Percentiles rank a stretch among this genome's conserved stretches.
Conservation (phyloP, 495 filamentous ascomycete species). For the Pyrenula massariospora region DNA sequence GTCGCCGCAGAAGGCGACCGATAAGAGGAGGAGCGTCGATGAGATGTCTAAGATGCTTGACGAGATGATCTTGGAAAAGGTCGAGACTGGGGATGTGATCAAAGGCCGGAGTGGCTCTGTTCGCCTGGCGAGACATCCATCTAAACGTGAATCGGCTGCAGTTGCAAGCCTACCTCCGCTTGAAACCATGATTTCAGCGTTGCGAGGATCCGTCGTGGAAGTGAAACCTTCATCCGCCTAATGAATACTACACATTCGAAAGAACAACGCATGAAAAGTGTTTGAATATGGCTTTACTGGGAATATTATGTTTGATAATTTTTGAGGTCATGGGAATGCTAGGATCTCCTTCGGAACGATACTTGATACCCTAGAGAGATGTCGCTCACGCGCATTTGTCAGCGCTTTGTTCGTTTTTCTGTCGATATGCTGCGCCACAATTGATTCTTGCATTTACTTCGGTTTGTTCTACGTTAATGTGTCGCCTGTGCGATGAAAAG, state of each 20-base stretch:
- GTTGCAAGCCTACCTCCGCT: slow-evolving; percentile 15
- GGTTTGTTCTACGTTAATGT: neutral
- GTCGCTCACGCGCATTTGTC: neutral
- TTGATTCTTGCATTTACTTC: slow-evolving; percentile 1
- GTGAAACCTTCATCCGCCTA: neutral
- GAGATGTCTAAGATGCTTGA: slow-evolving; percentile 86
- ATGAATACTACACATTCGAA: too few species aligned
- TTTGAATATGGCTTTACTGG: too few species aligned
- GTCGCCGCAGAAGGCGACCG: slow-evolving; percentile 18
- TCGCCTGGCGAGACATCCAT: slow-evolving; percentile 25
- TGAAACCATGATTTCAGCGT: slow-evolving; percentile 3
- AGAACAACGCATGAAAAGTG: too few species aligned
- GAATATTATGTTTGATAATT: too few species aligned
- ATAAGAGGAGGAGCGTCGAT: slow-evolving; percentile 61
- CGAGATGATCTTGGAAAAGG: slow-evolving; percentile 85
- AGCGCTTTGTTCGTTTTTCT: neutral
- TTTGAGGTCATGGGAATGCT: too few species aligned
- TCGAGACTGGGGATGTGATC: slow-evolving; percentile 55
- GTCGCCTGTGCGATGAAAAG: too few species aligned
- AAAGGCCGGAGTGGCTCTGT: slow-evolving; percentile 47
- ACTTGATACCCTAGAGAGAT: neutral
- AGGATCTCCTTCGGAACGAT: too few species aligned
- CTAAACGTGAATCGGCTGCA: slow-evolving; percentile 23
- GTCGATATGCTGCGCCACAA: neutral
- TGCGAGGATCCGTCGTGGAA: neutral